Evolutionary conservation across 495 filamentous ascomycete genomes (phyloP).

Genomic region (Penicillium nucicola): DNA sequence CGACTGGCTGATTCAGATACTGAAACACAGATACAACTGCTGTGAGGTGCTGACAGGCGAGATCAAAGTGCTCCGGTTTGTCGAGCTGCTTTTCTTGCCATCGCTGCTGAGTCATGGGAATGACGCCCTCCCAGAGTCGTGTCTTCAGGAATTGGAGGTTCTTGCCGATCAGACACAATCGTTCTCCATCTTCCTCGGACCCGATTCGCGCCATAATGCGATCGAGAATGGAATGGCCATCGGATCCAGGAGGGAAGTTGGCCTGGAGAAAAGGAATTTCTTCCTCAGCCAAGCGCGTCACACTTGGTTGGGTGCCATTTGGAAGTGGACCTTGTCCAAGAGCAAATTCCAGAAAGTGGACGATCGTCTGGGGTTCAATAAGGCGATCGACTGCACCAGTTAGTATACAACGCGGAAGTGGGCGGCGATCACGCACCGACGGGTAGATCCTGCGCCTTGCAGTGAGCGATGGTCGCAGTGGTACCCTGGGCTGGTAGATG

Average conservation of each 20-base stretch:
- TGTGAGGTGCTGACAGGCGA: constrained; percentile 25
- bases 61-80: constrained; percentile 23
- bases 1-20: constrained; percentile 20
- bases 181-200: constrained; percentile 6
- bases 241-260: constrained; percentile 5
- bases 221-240: constrained; percentile 1
- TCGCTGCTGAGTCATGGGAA: constrained; percentile 28
- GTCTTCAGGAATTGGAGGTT: constrained; percentile 26
- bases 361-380: constrained; percentile 17
- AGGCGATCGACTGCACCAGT: constrained; percentile 16
- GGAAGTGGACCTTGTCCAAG: constrained; percentile 3
- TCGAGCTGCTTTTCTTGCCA: constrained; percentile 33
- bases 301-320: constrained; percentile 5
- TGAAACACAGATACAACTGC: constrained; percentile 31
- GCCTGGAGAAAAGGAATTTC: background rate
- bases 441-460: constrained; percentile 3
- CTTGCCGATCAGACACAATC: constrained; percentile 23
- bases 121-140: constrained; percentile 32
- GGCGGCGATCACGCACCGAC: constrained; percentile 4
- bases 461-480: background rate
- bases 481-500: background rate
- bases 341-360: constrained; percentile 15
- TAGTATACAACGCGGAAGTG: background rate
- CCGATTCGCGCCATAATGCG: constrained; percentile 16
- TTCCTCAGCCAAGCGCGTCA: background rate